phyloP scores from a whole-genome alignment of 306 rosid species.

The Morella rubra region DNA sequence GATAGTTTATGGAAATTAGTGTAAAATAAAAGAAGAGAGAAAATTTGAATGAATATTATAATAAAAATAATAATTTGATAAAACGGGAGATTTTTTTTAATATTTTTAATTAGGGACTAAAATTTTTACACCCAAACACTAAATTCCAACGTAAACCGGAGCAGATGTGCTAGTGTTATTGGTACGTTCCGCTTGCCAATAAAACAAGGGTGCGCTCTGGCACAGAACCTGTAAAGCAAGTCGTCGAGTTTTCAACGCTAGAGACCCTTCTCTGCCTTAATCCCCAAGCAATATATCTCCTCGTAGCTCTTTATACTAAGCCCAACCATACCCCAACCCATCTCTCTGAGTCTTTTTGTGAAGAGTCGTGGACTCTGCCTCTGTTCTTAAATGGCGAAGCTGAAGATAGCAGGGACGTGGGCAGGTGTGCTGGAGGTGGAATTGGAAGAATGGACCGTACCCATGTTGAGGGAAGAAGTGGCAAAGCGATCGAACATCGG shows the following conservation, averaged over 20 bases:
- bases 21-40: too few species aligned
- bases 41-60: too few species aligned
- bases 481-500: conserved; percentile 64
- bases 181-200: too few species aligned
- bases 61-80: too few species aligned
- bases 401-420: conserved; percentile 90
- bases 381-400: conserved; percentile 56
- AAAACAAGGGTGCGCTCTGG: not conserved
- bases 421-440: conserved; percentile 67
- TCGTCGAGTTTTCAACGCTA: not conserved
- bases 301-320: not conserved
- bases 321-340: not conserved
- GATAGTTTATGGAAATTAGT: too few species aligned
- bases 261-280: not conserved
- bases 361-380: not conserved
- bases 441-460: conserved; percentile 62
- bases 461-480: conserved; percentile 58
- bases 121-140: too few species aligned
- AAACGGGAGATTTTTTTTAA: too few species aligned
- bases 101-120: too few species aligned
- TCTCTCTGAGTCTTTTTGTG: not conserved
- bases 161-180: too few species aligned
- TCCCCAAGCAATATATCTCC: not conserved
- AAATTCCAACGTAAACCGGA: too few species aligned
- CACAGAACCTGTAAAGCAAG: not conserved